Conservation (phyloP, 805 yeast species). For the Lachancea sp. region DNA sequence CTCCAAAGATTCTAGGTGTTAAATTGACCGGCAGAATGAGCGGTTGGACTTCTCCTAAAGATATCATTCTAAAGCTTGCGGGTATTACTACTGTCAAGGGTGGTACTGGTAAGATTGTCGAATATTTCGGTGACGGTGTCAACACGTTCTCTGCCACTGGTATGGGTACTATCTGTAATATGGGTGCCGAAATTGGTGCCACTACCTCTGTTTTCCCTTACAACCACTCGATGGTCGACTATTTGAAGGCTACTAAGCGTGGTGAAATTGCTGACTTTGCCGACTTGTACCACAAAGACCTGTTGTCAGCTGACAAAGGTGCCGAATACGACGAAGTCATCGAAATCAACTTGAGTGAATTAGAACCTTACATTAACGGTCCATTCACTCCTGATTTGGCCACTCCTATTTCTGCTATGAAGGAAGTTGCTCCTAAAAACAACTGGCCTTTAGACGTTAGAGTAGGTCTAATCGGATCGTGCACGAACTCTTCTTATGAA, state of each 20-base stretch:
- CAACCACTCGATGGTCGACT: slow-evolving; percentile 83
- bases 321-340: slow-evolving; percentile 89
- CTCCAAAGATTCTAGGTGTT: slow-evolving; percentile 93
- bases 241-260: slow-evolving; percentile 83
- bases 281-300: slow-evolving; percentile 54
- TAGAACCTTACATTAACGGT: slow-evolving; percentile 96
- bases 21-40: slow-evolving; percentile 84
- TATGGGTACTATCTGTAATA: slow-evolving; percentile 98
- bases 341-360: slow-evolving; percentile 79
- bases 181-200: slow-evolving; percentile 99
- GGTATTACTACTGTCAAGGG: slow-evolving; percentile 95
- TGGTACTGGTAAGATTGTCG: slow-evolving; percentile 96
- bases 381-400: slow-evolving; percentile 98
- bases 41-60: slow-evolving; percentile 98
- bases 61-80: slow-evolving; percentile 85
- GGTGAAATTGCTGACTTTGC: slow-evolving; percentile 80
- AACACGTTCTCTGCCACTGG: slow-evolving; percentile 91
- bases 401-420: slow-evolving; percentile 85
- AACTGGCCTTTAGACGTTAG: slow-evolving; percentile 90
- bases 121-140: slow-evolving; percentile 94
- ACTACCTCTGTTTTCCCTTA: slow-evolving; percentile 97
- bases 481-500: slow-evolving; percentile 97
- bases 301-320: slow-evolving; percentile 83
- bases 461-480: slow-evolving; percentile 96
- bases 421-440: slow-evolving; percentile 73